phyloP scores from a whole-genome alignment of 176 grass and related monocot genomes.

The Pontederia paniculata region DNA sequence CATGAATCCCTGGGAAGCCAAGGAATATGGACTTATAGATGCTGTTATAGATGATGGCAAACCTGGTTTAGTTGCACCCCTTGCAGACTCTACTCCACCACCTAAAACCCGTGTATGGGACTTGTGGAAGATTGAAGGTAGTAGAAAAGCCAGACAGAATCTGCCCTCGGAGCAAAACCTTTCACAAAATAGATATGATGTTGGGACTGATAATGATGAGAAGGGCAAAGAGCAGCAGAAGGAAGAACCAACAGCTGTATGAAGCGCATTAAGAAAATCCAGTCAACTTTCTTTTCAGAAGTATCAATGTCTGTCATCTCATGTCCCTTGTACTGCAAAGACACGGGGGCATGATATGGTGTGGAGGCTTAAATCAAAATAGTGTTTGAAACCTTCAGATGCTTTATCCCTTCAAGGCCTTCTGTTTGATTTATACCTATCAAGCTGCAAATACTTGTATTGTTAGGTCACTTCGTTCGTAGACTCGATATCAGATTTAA shows the following conservation, averaged over 20 bases:
- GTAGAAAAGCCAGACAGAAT: conserved; percentile 50
- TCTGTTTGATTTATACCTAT: too few relatives aligned
- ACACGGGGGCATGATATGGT: too few relatives aligned
- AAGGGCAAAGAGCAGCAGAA: conserved; percentile 25
- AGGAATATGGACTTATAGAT: conserved; percentile 86
- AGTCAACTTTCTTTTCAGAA: too few relatives aligned
- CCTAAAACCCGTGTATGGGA: conserved; percentile 75
- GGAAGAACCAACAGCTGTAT: conserved; percentile 28
- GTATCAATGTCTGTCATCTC: too few relatives aligned
- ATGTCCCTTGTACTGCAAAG: too few relatives aligned
- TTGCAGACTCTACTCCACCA: conserved; percentile 45
- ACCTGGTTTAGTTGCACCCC: conserved; percentile 63
- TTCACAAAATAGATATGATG: conserved; percentile 27
- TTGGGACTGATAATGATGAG: conserved; percentile 15
- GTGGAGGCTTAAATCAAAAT: too few relatives aligned
- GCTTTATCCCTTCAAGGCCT: too few relatives aligned
- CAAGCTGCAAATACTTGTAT: too few relatives aligned
- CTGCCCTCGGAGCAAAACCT: conserved; percentile 63
- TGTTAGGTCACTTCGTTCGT: too few relatives aligned
- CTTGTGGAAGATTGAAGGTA: conserved; percentile 51
- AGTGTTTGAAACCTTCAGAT: too few relatives aligned
- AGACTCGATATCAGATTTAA: too few relatives aligned
- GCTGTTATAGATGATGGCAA: conserved; percentile 69
- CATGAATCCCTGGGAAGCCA: conserved; percentile 94
- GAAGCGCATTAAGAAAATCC: neutral